A percentile compares a stretch with the other conserved stretches of the same genome.
Evolutionary conservation across 2,329 filamentous ascomycete genomes (phyloP).

Genomic region (Venturia effusa): DNA sequence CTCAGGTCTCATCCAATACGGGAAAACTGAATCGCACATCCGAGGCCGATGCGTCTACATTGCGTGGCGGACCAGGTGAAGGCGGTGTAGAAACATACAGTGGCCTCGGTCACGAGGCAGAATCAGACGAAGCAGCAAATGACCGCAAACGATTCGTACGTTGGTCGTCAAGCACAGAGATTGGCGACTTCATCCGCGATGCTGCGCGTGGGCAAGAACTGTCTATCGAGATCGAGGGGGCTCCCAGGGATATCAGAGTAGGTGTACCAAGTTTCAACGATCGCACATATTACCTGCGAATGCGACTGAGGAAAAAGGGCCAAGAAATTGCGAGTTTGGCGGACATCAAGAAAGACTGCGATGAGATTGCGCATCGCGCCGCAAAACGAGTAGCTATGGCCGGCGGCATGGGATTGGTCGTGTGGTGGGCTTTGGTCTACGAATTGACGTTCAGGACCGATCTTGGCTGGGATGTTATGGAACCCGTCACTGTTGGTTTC

Average conservation of each 20-base stretch:
- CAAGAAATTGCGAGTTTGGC: conserved; percentile 57
- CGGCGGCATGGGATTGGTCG: conserved; percentile 61
- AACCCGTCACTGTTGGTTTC: conserved; percentile 61
- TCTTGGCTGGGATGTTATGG: conserved; percentile 82
- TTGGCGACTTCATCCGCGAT: conserved; percentile 89
- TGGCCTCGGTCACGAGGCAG: conserved; percentile 53
- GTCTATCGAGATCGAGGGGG: conserved; percentile 69
- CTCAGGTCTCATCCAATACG: conserved; percentile 36
- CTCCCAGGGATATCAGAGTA: conserved; percentile 56
- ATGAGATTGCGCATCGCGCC: conserved; percentile 61
- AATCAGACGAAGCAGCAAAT: conserved; percentile 22
- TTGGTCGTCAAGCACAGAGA: conserved; percentile 81
- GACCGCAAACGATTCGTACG: conserved; percentile 57
- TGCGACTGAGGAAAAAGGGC: conserved; percentile 62
- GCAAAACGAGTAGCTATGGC: conserved; percentile 71
- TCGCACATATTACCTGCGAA: conserved; percentile 77
- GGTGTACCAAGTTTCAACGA: conserved; percentile 81
- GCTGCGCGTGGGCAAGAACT: conserved; percentile 79
- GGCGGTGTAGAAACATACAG: conserved; percentile 60
- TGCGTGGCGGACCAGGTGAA: conserved; percentile 40
- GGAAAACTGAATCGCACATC: conserved; percentile 26
- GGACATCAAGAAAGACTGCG: conserved; percentile 71
- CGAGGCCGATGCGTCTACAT: conserved; percentile 5
- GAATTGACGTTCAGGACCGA: conserved; percentile 57
- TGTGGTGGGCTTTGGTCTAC: conserved; percentile 79